Evolutionary conservation across 495 filamentous ascomycete genomes (phyloP), one percentile per base, ranked within the genome.

Genomic region (Xylaria intraflava): DNA sequence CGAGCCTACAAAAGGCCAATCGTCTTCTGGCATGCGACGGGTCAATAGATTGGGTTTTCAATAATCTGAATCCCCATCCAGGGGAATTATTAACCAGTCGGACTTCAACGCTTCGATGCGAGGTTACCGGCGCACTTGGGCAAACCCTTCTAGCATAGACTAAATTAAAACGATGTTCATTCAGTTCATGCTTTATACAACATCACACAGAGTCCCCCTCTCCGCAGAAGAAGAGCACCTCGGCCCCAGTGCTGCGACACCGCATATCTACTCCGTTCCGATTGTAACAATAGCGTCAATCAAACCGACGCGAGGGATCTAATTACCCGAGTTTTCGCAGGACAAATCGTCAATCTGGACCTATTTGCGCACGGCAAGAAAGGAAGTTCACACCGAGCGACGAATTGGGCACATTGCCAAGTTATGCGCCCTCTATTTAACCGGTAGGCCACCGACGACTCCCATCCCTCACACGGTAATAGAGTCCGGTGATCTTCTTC

Each of bases 291-390:
- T 16, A n/a, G 8, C 29, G 7, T 29, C 14, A 30, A 3, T 45
- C 22, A 16, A 36, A 26, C 8, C 14, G 12, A 9, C 29, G 29
- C 1, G 20, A 20, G 40, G 29, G 26, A 53, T 53, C 30, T 44
- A n/a, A 29, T 53, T 44, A 44, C 40, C 50, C 50, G 45, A 8
- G 38, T 19, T 45, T 51, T n/a, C 56, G 35, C 49, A 49, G 38
- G 42, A 46, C 51, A 54, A 33, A 24, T 49, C 55, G 43, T 63
- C 46, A 31, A 14, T 46, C n/a, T 14, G 19, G 20, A 17, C 38
- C 38, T 5, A 51, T 40, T 40, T 30, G 26, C 14, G n/a, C 38
- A 6, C 12, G 10, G 2, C 0, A 20, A 8, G 11, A 2, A 3
- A 1, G 16, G 22, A 22, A 17, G 17, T 23, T 5, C 11, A 9